Base-by-base conservation (phyloP, 306 rosid species). In the Canavalia gladiata region DNA sequence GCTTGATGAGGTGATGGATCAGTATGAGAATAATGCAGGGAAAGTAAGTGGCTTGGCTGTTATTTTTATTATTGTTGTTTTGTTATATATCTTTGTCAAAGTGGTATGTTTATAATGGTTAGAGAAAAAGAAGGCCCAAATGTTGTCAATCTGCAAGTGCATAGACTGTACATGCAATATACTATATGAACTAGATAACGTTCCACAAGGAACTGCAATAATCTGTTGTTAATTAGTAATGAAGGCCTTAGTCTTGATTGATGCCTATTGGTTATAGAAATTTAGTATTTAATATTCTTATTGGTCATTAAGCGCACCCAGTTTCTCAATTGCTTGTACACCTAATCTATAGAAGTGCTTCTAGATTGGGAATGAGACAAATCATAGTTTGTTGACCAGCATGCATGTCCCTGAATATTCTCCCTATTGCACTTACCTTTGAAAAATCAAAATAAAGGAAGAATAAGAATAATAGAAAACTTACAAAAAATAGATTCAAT, bases 1-100 rank as follows among this genome's bases (percentile, higher is more conserved):
- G 89, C 95, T 95, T 81, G 91, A 93, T 66, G 93, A 85, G 83
- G 99, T 93, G 86, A 88, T 86, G 75, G 89, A 89, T 58, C 94
- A 85, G 63, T 93, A 56, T 76, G 97, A 95, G 78, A 79, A 76
- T 42, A 93, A 95, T 75, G 97, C 98, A 37, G 91, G 80, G 35
- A 91, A 93, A 89, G 98, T 92, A 81, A 83, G 83, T 78, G 73
- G 41, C 28, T 1, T 11, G 75, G 1, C 30, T n/a, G 6, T 68
- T 64, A n/a, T 42, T 8, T 74, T 68, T 68, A 31, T 63, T 31
- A 6, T 76, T 73, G 12, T 67, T 76, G 46, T 45, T 18, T 72
- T 65, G 34, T 65, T 80, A 55, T 63, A 12, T 67, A 41, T 11
- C 4, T 18, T 56, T 2, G 12, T 49, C 34, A 18, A 47, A 62